Evolutionary conservation across 805 yeast species (phyloP).

Genomic region (Candida lessepsii): DNA sequence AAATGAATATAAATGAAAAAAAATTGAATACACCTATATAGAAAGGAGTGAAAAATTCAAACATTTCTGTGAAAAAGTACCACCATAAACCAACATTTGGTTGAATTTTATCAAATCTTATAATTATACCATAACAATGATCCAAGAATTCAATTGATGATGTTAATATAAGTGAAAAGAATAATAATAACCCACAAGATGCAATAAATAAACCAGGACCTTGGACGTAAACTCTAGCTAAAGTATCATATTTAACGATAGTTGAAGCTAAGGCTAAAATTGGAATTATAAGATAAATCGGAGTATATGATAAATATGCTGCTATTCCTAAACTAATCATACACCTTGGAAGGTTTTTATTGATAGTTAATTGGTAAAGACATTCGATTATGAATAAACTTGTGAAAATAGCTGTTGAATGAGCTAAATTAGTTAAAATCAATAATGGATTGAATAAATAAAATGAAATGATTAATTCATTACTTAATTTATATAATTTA

Average conservation of each 20-base stretch:
- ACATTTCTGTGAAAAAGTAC: constrained; percentile 96
- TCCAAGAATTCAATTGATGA: constrained; percentile 27
- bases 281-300: constrained; percentile 61
- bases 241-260: constrained; percentile 8
- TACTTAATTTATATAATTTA: constrained; percentile 24
- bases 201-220: constrained; percentile 20
- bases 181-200: constrained; percentile 21
- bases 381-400: constrained; percentile 53
- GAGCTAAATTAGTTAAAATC: constrained; percentile 64
- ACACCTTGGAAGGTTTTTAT: constrained; percentile 40
- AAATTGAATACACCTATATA: constrained; percentile 82
- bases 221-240: constrained; percentile 15
- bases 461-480: constrained; percentile 54
- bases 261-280: constrained; percentile 39
- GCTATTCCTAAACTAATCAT: constrained; percentile 59
- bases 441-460: constrained; percentile 81
- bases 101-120: constrained; percentile 65
- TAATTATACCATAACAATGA: constrained; percentile 51
- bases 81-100: constrained; percentile 98
- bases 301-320: constrained; percentile 60
- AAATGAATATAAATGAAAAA: constrained; percentile 59
- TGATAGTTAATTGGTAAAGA: constrained; percentile 45
- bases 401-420: constrained; percentile 63
- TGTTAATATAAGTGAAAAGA: constrained; percentile 25
- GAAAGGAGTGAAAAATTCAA: constrained; percentile 81